Percentiles rank a stretch among this genome's conserved stretches.
These are phyloP conservation scores for Inga leiocalycina DNA, from an alignment of 306 rosid genomes.

Conservation along the genomic window DNA sequence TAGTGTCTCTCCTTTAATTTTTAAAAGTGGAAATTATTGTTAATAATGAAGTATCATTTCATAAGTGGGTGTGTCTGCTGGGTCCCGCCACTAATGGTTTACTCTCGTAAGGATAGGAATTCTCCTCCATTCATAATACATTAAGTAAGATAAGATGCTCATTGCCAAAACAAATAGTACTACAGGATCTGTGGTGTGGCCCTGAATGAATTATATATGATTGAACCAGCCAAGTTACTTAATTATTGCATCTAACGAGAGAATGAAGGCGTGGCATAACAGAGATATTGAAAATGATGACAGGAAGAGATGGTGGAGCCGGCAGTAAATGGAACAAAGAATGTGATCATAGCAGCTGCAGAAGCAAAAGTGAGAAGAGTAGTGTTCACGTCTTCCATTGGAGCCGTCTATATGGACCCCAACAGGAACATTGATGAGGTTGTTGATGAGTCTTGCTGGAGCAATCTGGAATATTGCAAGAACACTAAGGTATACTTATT, in stretches of 20 bases:
- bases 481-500: slow-evolving; percentile 63
- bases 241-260: not conserved
- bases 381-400: slow-evolving; percentile 95
- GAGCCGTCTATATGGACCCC: slow-evolving; percentile 84
- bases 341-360: slow-evolving; percentile 67
- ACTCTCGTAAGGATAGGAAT: not conserved
- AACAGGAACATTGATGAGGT: slow-evolving; percentile 58
- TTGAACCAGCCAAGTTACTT: not conserved
- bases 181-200: not conserved
- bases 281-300: not conserved
- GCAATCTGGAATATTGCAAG: slow-evolving; percentile 88
- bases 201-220: no score
- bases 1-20: no score
- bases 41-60: not conserved
- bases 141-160: not conserved
- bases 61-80: not conserved
- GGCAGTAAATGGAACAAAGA: slow-evolving; percentile 72
- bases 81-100: not conserved
- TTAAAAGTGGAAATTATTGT: not conserved
- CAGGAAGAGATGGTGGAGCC: slow-evolving; percentile 85
- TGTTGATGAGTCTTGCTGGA: slow-evolving; percentile 87
- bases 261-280: not conserved
- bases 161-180: not conserved
- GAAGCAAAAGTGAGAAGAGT: slow-evolving; percentile 77
- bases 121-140: not conserved